Conservation (phyloP, 2,329 filamentous ascomycete genomes). For the Botrytis deweyae region DNA sequence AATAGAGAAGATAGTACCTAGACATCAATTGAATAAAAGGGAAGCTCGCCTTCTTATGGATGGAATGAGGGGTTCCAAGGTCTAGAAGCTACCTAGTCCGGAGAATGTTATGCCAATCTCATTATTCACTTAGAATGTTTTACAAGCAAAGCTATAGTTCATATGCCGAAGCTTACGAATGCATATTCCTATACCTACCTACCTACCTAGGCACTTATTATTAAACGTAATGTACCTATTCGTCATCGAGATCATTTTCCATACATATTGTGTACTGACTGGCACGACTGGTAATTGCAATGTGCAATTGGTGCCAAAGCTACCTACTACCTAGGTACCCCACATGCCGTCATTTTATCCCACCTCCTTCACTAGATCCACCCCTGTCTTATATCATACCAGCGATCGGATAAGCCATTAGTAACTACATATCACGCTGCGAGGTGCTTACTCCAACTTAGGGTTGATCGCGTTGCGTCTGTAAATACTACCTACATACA, state of each 20-base stretch:
- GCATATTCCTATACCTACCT: background rate
- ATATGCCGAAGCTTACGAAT: background rate
- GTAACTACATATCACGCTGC: background rate
- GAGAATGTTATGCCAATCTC: background rate
- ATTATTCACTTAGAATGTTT: too few species aligned
- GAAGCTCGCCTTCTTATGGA: background rate
- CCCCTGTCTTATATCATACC: background rate
- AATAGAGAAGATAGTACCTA: background rate
- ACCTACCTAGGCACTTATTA: background rate
- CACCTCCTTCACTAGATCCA: background rate
- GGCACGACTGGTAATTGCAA: background rate
- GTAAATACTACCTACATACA: background rate
- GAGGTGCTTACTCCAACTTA: background rate
- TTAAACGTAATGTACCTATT: background rate
- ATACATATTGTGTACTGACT: background rate
- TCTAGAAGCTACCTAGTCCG: background rate
- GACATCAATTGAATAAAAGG: background rate
- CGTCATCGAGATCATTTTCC: background rate
- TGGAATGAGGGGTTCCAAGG: background rate
- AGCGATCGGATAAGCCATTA: background rate
- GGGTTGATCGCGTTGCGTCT: background rate
- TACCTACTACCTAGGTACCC: background rate
- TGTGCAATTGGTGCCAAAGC: background rate
- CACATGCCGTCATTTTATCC: background rate
- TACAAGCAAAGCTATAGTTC: background rate